phyloP scores from a whole-genome alignment of 768 basidiomycete species.

The Leccinum rimulosum region DNA sequence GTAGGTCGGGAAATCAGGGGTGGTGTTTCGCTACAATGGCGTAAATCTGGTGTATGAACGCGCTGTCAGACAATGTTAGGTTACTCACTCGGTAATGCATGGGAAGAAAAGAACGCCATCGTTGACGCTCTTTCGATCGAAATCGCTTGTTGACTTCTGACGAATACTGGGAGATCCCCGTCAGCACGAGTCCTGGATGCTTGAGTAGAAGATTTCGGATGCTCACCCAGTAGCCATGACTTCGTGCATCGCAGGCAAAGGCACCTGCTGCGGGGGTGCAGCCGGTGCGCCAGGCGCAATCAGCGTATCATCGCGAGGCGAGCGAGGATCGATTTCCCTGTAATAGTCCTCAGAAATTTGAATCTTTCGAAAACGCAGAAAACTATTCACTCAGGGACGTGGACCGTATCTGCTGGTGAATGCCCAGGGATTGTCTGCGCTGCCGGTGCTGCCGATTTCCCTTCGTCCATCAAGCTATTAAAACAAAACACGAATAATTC shows the following conservation, averaged over 20 bases:
- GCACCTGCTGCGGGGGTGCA: constrained; percentile 23
- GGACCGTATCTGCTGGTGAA: constrained; percentile 30
- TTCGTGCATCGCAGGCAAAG: constrained; percentile 35
- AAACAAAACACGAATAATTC: not conserved
- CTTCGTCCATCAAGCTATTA: constrained; percentile 25
- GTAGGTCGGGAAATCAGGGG: constrained; percentile 46
- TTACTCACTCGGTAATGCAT: constrained; percentile 27
- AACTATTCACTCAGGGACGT: constrained; percentile 30
- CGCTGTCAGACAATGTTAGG: not conserved
- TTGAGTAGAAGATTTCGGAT: not conserved
- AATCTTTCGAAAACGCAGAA: not conserved
- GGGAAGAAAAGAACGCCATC: constrained; percentile 12
- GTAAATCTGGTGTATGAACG: not conserved
- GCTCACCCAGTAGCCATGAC: constrained; percentile 28
- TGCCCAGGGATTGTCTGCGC: constrained; percentile 10
- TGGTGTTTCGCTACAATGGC: constrained; percentile 46
- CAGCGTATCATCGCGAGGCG: constrained; percentile 32
- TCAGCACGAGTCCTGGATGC: not conserved
- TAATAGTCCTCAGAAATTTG: not conserved
- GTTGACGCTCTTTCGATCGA: constrained; percentile 16
- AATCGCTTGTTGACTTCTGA: constrained; percentile 14
- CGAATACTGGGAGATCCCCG: constrained; percentile 11
- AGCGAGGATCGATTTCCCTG: constrained; percentile 29
- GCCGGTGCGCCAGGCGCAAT: constrained; percentile 9
- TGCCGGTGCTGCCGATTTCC: constrained; percentile 10